Conservation (phyloP, 2,329 filamentous ascomycete genomes). For the Fusarium keratoplasticum region DNA sequence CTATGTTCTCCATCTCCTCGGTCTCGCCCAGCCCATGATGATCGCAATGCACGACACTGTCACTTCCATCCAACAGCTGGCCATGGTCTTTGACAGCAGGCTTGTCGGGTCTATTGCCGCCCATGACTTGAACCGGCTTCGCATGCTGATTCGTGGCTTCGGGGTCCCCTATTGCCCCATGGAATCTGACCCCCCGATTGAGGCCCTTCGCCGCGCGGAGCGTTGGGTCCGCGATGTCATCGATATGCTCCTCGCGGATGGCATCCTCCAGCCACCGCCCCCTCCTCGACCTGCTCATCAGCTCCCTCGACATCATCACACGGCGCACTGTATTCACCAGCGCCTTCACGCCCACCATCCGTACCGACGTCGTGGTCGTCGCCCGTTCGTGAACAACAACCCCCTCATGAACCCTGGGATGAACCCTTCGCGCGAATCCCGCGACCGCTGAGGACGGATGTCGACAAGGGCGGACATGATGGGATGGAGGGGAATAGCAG, state of each 20-base stretch:
- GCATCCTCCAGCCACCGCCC: slow-evolving; percentile 28
- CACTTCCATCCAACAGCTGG: slow-evolving; percentile 9
- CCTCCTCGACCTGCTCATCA: slow-evolving; percentile 3
- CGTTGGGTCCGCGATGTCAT: slow-evolving; percentile 25
- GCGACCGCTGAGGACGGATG: not conserved
- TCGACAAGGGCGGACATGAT: not conserved
- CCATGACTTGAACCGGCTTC: slow-evolving; percentile 28
- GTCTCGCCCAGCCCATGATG: slow-evolving; percentile 1
- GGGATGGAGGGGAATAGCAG: not conserved
- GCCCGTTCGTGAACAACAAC: not conserved
- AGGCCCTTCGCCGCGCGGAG: slow-evolving; percentile 7
- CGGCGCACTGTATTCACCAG: slow-evolving; percentile 33
- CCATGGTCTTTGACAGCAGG: slow-evolving; percentile 17
- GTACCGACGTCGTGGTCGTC: slow-evolving; percentile 31
- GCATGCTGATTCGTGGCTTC: slow-evolving; percentile 17
- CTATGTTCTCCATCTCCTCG: not conserved
- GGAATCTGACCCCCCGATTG: not conserved
- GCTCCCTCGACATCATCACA: slow-evolving; percentile 38
- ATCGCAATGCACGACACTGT: slow-evolving; percentile 17
- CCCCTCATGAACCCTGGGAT: not conserved
- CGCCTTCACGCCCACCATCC: slow-evolving; percentile 37
- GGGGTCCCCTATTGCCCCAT: slow-evolving; percentile 2
- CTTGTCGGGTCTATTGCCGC: slow-evolving; percentile 38
- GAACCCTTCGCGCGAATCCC: not conserved
- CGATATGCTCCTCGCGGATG: slow-evolving; percentile 16